Evolutionary conservation across 306 rosid species (phyloP).

Genomic region (Cyamopsis tetragonoloba): DNA sequence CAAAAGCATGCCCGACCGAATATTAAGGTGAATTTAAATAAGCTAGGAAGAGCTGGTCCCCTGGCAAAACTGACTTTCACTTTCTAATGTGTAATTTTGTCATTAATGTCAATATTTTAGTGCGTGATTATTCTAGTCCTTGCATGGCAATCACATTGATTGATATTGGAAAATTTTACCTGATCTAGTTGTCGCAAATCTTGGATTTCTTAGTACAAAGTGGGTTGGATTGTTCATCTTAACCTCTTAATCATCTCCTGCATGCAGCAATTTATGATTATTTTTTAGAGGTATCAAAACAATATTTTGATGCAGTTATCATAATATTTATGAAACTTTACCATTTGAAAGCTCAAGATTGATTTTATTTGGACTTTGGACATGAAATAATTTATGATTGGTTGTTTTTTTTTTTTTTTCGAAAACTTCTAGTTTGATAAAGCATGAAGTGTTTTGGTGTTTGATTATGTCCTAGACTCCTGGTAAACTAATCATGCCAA

Average conservation of each 20-base stretch:
- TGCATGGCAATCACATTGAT: conserved; percentile 14
- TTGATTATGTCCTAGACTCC: conserved; percentile 17
- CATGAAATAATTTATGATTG: not conserved
- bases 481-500: not conserved
- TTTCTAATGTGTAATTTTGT: conserved; percentile 4
- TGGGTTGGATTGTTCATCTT: conserved; percentile 2
- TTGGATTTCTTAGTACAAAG: conserved; percentile 1
- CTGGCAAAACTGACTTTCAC: not conserved
- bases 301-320: not conserved
- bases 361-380: not conserved
- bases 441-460: conserved; percentile 10
- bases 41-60: conserved; percentile 8
- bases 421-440: not conserved
- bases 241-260: conserved; percentile 19
- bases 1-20: conserved; percentile 81
- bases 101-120: not conserved
- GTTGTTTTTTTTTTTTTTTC: no score
- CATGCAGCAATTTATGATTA: conserved; percentile 23
- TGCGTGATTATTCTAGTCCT: conserved; percentile 5
- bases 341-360: not conserved
- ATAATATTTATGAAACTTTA: not conserved
- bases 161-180: not conserved
- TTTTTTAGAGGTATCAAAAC: not conserved
- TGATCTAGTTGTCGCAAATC: conserved; percentile 6
- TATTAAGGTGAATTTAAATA: conserved; percentile 62